Evolutionary conservation across 306 rosid genomes (phyloP).

Genomic region (Quercus gilva): DNA sequence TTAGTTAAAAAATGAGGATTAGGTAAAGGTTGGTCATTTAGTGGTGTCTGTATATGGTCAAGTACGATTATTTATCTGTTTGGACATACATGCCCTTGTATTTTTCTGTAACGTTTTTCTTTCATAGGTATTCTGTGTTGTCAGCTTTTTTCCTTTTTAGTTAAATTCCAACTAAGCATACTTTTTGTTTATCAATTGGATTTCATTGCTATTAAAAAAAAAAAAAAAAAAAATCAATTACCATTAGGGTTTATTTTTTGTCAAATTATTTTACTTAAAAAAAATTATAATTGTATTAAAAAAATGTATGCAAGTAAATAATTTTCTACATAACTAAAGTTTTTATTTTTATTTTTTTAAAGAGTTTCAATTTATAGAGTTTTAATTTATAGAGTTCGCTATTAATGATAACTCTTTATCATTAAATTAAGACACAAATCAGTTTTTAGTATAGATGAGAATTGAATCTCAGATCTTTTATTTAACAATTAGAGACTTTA

Average conservation of each 20-base stretch:
- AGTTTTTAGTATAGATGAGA: accelerated
- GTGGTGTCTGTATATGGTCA: constrained; percentile 1
- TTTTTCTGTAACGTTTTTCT: not conserved
- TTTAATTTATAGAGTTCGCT: accelerated
- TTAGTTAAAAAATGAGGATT: constrained; percentile 9
- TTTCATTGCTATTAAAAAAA: too few relatives aligned
- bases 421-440: too few relatives aligned
- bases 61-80: not conserved
- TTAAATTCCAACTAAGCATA: too few relatives aligned
- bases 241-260: too few relatives aligned
- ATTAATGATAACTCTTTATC: accelerated
- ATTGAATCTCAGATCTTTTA: accelerated
- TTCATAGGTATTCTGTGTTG: not conserved
- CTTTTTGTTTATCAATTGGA: too few relatives aligned
- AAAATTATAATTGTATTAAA: too few relatives aligned
- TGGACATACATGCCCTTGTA: constrained; percentile 22
- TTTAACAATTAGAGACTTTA: accelerated
- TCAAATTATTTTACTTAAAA: too few relatives aligned
- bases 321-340: too few relatives aligned
- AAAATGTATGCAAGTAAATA: too few relatives aligned
- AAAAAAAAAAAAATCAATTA: too few relatives aligned
- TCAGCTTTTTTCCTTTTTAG: not conserved
- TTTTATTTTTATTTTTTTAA: too few relatives aligned
- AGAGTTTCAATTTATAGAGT: too few relatives aligned
- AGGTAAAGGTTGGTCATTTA: constrained; percentile 16